phyloP scores from a whole-genome alignment of 345 rosid genomes.

The Gossypium raimondii region DNA sequence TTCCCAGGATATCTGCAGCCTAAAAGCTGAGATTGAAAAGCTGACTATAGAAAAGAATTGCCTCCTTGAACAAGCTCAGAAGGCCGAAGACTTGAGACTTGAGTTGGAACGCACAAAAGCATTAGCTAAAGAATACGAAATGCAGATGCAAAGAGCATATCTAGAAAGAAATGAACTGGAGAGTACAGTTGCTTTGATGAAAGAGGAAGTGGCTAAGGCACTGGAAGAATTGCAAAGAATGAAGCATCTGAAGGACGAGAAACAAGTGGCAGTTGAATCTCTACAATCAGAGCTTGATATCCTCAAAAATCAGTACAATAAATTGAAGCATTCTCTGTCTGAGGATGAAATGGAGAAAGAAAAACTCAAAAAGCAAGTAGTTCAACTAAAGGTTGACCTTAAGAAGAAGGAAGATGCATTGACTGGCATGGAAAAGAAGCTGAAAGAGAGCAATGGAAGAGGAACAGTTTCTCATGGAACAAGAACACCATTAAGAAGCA shows the following conservation, averaged over 20 bases:
- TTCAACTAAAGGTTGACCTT: slow-evolving; percentile 54
- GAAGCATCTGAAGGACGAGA: slow-evolving; percentile 42
- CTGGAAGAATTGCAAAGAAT: slow-evolving; percentile 37
- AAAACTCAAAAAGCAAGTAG: slow-evolving; percentile 52
- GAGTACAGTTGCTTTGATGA: slow-evolving; percentile 34
- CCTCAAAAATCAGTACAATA: slow-evolving; percentile 39
- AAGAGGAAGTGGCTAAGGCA: slow-evolving; percentile 44
- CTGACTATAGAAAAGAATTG: slow-evolving; percentile 26
- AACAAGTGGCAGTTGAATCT: slow-evolving; percentile 31
- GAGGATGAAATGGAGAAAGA: slow-evolving; percentile 64
- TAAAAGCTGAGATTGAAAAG: slow-evolving; percentile 43
- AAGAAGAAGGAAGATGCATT: slow-evolving; percentile 60
- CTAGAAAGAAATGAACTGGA: slow-evolving; percentile 40
- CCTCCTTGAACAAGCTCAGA: slow-evolving; percentile 33
- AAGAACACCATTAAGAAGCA: slow-evolving; percentile 37
- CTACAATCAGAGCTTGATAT: slow-evolving; percentile 46
- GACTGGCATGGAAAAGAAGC: slow-evolving; percentile 46
- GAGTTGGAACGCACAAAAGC: slow-evolving; percentile 44
- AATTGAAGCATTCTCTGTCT: slow-evolving; percentile 40
- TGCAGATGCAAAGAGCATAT: slow-evolving; percentile 35
- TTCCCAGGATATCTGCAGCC: slow-evolving; percentile 33
- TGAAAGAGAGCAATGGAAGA: slow-evolving; percentile 44
- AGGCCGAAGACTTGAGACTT: slow-evolving; percentile 31
- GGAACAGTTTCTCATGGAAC: slow-evolving; percentile 33
- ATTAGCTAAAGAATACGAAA: slow-evolving; percentile 40